Conservation (phyloP, 1,139 yeast genomes). For the Meyerozyma sp. region DNA sequence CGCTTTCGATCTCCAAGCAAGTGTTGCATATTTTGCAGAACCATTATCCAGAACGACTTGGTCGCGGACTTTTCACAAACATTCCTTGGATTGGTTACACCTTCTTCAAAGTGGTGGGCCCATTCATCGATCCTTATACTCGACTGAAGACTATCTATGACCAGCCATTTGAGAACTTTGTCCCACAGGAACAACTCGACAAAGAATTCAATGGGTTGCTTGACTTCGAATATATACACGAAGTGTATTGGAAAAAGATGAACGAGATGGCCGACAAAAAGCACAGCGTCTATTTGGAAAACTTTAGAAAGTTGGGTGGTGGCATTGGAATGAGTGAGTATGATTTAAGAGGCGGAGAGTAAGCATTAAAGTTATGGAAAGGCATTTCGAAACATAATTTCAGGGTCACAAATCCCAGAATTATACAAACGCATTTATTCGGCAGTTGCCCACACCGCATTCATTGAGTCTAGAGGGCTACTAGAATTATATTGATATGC, state of each 20-base stretch:
- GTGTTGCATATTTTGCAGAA: slow-evolving; percentile 13
- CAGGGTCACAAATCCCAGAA: too few species aligned
- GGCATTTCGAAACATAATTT: neutral
- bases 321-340: slow-evolving; percentile 42
- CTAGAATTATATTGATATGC: too few species aligned
- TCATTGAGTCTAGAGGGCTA: too few species aligned
- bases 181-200: slow-evolving; percentile 42
- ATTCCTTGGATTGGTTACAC: slow-evolving; percentile 47
- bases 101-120: slow-evolving; percentile 42
- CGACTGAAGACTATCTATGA: slow-evolving; percentile 46
- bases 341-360: slow-evolving; percentile 25
- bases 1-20: slow-evolving; percentile 28
- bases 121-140: slow-evolving; percentile 47
- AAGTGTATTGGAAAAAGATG: slow-evolving; percentile 41
- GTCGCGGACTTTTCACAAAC: slow-evolving; percentile 42
- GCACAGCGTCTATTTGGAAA: slow-evolving; percentile 28
- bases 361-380: neutral
- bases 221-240: slow-evolving; percentile 41
- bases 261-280: slow-evolving; percentile 34
- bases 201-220: slow-evolving; percentile 40
- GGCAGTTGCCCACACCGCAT: too few species aligned
- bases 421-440: too few species aligned
- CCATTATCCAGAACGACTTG: slow-evolving; percentile 37
- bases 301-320: slow-evolving; percentile 36
- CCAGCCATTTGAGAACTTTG: slow-evolving; percentile 42